Percentiles rank a stretch among this genome's conserved stretches.
These are phyloP conservation scores for Schizosaccharomyces cryophilus DNA, from an alignment of 805 yeast species.

Conservation along the genomic window DNA sequence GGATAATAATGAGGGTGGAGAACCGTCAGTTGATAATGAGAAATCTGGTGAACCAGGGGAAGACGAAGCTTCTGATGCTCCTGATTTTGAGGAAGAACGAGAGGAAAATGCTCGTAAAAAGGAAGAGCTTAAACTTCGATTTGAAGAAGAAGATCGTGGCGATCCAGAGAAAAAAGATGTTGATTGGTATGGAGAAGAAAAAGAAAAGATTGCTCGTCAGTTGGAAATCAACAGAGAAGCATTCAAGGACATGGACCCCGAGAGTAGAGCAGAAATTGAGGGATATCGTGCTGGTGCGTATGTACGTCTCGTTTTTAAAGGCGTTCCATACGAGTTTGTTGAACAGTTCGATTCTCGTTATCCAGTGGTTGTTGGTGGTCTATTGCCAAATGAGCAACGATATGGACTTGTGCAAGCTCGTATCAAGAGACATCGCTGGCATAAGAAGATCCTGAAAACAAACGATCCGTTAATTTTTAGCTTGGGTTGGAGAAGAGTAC, in stretches of 20 bases:
- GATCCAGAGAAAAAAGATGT: slow-evolving; percentile 65
- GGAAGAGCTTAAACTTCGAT: slow-evolving; percentile 66
- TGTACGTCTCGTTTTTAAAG: slow-evolving; percentile 65
- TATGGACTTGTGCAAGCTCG: slow-evolving; percentile 84
- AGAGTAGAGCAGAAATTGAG: slow-evolving; percentile 58
- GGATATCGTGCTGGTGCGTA: slow-evolving; percentile 87
- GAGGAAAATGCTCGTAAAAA: slow-evolving; percentile 67
- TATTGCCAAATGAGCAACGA: slow-evolving; percentile 69
- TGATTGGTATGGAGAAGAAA: slow-evolving; percentile 93
- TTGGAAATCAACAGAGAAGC: slow-evolving; percentile 67
- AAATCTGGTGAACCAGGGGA: slow-evolving; percentile 13
- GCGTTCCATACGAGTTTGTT: slow-evolving; percentile 70
- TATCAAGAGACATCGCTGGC: slow-evolving; percentile 97
- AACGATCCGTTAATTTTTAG: slow-evolving; percentile 88
- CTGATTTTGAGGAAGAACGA: slow-evolving; percentile 48
- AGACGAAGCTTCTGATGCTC: slow-evolving; percentile 6
- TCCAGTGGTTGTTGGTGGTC: slow-evolving; percentile 78
- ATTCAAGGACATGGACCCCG: slow-evolving; percentile 40
- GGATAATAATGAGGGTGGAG: slow-evolving; percentile 15
- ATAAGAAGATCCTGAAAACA: slow-evolving; percentile 77
- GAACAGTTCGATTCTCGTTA: slow-evolving; percentile 64
- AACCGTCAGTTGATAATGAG: slow-evolving; percentile 15
- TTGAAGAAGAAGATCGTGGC: slow-evolving; percentile 37
- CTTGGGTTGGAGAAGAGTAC: slow-evolving; percentile 95
- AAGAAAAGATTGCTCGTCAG: slow-evolving; percentile 91